Percentiles rank a stretch among this genome's conserved stretches.
Evolutionary conservation across 345 rosid species (phyloP).

Genomic region (Angophora floribunda): DNA sequence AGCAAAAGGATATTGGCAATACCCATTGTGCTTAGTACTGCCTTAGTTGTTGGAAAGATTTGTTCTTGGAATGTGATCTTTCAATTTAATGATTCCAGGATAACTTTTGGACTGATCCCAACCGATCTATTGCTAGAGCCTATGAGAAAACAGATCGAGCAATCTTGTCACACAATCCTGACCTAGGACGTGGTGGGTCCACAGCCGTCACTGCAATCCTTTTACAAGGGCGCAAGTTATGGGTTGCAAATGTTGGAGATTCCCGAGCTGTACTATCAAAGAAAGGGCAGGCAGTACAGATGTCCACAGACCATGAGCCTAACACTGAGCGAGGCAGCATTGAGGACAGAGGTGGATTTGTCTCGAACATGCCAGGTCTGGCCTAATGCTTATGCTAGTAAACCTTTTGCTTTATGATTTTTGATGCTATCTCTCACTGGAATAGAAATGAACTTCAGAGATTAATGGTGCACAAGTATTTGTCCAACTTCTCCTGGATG

Average conservation of each 20-base stretch:
- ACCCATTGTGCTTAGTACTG: not conserved
- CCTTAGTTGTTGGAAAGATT: not conserved
- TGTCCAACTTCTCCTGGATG: not conserved
- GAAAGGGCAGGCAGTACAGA: slow-evolving; percentile 48
- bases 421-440: not conserved
- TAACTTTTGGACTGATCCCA: slow-evolving; percentile 39
- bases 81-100: slow-evolving; percentile 22
- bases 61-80: not conserved
- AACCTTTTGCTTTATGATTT: not conserved
- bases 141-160: slow-evolving; percentile 62
- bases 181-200: slow-evolving; percentile 71
- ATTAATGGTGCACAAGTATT: not conserved
- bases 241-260: slow-evolving; percentile 73
- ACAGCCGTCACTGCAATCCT: slow-evolving; percentile 71
- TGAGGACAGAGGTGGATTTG: slow-evolving; percentile 60
- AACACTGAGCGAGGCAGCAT: slow-evolving; percentile 56
- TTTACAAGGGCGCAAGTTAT: slow-evolving; percentile 38
- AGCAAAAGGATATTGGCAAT: not conserved
- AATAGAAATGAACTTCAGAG: not conserved
- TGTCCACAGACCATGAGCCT: slow-evolving; percentile 61
- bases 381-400: not conserved
- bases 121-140: slow-evolving; percentile 31
- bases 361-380: slow-evolving; percentile 74
- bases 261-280: slow-evolving; percentile 58
- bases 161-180: slow-evolving; percentile 46